Evolutionary conservation across 2,329 filamentous ascomycete genomes (phyloP).

Genomic region (Fusarium sororula): DNA sequence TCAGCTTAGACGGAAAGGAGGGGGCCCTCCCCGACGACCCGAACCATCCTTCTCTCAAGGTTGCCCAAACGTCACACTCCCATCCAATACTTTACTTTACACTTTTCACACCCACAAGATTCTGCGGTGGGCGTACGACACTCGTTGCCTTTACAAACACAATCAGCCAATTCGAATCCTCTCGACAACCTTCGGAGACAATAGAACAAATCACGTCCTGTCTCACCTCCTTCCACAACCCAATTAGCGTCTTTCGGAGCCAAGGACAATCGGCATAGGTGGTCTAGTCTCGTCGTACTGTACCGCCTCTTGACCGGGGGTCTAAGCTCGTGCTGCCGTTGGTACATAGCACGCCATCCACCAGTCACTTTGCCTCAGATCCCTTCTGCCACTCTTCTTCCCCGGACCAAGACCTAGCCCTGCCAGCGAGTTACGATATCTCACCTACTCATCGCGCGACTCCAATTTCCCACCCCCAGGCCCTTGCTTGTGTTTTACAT

Average conservation of each 20-base stretch:
- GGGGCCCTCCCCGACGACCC: constrained; percentile 40
- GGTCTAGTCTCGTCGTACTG: constrained; percentile 3
- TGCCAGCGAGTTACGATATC: constrained; percentile 42
- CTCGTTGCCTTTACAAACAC: neutral
- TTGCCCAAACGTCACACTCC: constrained; percentile 29
- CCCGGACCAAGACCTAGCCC: constrained; percentile 20
- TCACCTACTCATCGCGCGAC: constrained; percentile 43
- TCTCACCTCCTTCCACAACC: constrained; percentile 16
- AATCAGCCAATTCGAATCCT: constrained; percentile 4
- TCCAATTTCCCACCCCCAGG: constrained; percentile 27
- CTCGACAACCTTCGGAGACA: constrained; percentile 7
- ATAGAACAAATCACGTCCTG: constrained; percentile 18
- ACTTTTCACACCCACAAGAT: constrained; percentile 13
- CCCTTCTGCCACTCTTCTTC: constrained; percentile 35
- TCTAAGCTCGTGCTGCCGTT: constrained; percentile 18
- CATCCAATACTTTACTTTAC: constrained; percentile 13
- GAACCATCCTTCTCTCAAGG: constrained; percentile 23
- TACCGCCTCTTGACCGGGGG: constrained; percentile 33
- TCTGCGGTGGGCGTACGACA: neutral
- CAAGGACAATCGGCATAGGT: constrained; percentile 16
- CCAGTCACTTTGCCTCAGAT: constrained; percentile 42
- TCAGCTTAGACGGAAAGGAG: constrained; percentile 17
- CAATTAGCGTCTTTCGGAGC: constrained; percentile 24
- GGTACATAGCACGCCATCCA: constrained; percentile 42
- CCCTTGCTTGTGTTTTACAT: constrained; percentile 16